Conservation (phyloP, 139 green algal genomes). For the Coelastrella sp. region DNA sequence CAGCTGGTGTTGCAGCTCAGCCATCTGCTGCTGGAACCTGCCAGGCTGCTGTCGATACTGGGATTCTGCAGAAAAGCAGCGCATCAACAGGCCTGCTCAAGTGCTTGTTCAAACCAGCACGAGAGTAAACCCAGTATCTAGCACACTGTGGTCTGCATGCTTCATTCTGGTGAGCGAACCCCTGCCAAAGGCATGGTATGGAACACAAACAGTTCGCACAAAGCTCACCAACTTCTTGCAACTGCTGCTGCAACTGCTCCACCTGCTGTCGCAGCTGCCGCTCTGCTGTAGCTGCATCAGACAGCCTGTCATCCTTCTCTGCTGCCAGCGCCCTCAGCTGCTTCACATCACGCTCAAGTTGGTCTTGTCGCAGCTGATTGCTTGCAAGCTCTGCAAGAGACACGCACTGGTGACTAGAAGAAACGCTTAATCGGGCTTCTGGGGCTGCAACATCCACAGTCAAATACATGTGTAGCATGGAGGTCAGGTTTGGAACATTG, state of each 20-base stretch:
- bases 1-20: slow-evolving; percentile 60
- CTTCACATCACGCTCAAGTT: slow-evolving; percentile 53
- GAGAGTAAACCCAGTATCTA: too few species aligned
- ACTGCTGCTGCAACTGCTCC: slow-evolving; percentile 43
- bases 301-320: slow-evolving; percentile 50
- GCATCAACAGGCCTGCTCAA: background rate
- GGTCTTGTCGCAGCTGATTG: background rate
- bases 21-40: slow-evolving; percentile 44
- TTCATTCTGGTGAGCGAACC: too few species aligned
- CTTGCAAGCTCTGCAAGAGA: slow-evolving; percentile 31
- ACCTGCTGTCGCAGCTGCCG: slow-evolving; percentile 38
- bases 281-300: slow-evolving; percentile 43
- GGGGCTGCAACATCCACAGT: too few species aligned
- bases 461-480: too few species aligned
- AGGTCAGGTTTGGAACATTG: too few species aligned
- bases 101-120: too few species aligned
- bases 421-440: too few species aligned
- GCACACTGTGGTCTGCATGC: too few species aligned
- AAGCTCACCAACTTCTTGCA: slow-evolving; percentile 5
- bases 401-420: too few species aligned
- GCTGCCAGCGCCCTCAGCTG: slow-evolving; percentile 51
- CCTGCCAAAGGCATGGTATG: too few species aligned
- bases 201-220: too few species aligned
- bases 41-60: slow-evolving; percentile 31
- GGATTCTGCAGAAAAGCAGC: slow-evolving; percentile 29